These are phyloP conservation scores for Brassica hybrid DNA, from an alignment of 441 rosid genomes.

Conservation along the genomic window DNA sequence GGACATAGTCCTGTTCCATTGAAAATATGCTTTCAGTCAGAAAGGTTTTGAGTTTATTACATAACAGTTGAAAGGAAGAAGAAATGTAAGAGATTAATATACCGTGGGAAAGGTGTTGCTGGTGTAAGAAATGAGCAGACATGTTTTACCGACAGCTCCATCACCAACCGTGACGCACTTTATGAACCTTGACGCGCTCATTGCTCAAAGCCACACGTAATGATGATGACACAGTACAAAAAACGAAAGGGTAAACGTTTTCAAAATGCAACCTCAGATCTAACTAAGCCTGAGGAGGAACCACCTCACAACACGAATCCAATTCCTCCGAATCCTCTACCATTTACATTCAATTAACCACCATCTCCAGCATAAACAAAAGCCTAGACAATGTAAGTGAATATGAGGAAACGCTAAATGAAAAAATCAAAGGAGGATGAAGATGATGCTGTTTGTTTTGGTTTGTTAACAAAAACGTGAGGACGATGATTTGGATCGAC, in stretches of 20 bases:
- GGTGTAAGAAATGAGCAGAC: conserved; percentile 74
- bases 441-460: not conserved
- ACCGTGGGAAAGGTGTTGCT: conserved; percentile 83
- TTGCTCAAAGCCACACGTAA: conserved; percentile 23
- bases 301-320: conserved; percentile 14
- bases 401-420: too few species aligned
- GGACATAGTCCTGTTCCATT: conserved; percentile 61
- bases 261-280: conserved; percentile 59
- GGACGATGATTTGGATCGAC: conserved; percentile 34
- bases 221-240: not conserved
- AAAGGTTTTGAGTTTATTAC: too few species aligned
- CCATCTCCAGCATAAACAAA: not conserved
- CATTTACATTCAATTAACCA: conserved; percentile 7
- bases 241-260: not conserved
- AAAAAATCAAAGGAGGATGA: not conserved
- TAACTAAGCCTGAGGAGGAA: conserved; percentile 69
- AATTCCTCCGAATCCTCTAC: conserved; percentile 19
- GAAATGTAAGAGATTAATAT: too few species aligned
- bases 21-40: too few species aligned
- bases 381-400: not conserved
- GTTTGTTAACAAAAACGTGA: conserved; percentile 24
- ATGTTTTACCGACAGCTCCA: conserved; percentile 80
- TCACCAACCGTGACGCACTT: conserved; percentile 84
- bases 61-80: too few species aligned
- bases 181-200: conserved; percentile 79